Conservation (phyloP, 176 grass and related monocot genomes). For the Tillandsia leiboldiana region DNA sequence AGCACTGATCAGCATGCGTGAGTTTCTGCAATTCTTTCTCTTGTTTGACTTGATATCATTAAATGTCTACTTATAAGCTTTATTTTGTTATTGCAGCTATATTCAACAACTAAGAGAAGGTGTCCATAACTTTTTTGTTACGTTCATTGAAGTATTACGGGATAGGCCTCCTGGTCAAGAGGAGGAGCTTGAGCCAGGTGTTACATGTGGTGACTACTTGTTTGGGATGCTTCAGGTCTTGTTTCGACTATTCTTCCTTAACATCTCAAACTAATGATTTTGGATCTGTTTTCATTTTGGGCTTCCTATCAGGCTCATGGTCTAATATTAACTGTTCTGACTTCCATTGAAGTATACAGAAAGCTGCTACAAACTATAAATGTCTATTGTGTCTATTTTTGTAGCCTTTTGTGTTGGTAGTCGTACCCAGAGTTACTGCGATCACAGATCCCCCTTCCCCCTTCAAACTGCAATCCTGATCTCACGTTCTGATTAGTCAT, state of each 20-base stretch:
- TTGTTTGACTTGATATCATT: neutral
- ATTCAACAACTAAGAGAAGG: slow-evolving; percentile 99
- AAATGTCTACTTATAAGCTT: slow-evolving; percentile 11
- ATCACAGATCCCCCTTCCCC: too few relatives aligned
- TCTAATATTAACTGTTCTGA: neutral
- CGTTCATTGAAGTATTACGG: slow-evolving; percentile 90
- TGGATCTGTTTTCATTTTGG: neutral
- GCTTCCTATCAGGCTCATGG: neutral
- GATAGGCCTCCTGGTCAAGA: slow-evolving; percentile 92
- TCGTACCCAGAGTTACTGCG: too few relatives aligned
- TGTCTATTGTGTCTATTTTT: neutral
- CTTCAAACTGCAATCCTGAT: too few relatives aligned
- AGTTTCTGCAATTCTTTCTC: slow-evolving; percentile 23
- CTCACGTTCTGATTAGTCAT: too few relatives aligned
- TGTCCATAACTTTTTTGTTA: slow-evolving; percentile 96
- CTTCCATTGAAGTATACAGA: neutral
- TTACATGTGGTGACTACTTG: slow-evolving; percentile 98
- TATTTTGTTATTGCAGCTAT: slow-evolving; percentile 47
- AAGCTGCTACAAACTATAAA: neutral
- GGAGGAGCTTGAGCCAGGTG: slow-evolving; percentile 99
- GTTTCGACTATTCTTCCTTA: slow-evolving; percentile 1
- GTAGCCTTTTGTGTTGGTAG: too few relatives aligned
- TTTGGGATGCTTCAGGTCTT: slow-evolving; percentile 96
- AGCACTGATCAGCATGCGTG: slow-evolving; percentile 99
- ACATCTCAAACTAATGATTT: neutral